phyloP scores from a whole-genome alignment of 208 protist genomes.

The Perkinsela sp. region DNA sequence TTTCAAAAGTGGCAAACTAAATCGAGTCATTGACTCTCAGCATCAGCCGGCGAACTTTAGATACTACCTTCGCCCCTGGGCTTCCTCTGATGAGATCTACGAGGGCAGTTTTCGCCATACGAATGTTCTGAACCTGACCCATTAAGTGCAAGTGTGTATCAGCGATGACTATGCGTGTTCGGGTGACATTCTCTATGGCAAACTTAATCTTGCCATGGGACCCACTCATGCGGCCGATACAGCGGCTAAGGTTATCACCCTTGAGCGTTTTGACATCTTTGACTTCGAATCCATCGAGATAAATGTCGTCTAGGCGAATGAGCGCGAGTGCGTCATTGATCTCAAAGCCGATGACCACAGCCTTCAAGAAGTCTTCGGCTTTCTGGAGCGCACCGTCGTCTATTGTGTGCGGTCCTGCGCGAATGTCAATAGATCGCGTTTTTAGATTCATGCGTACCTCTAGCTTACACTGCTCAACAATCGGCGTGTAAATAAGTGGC shows the following conservation, averaged over 20 bases:
- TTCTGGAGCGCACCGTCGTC: slow-evolving; percentile 73
- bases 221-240: slow-evolving; percentile 96
- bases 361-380: slow-evolving; percentile 87
- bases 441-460: slow-evolving; percentile 95
- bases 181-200: slow-evolving; percentile 97
- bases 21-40: slow-evolving; percentile 76
- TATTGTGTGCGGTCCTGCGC: slow-evolving; percentile 43
- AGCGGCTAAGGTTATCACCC: slow-evolving; percentile 74
- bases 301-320: slow-evolving; percentile 94
- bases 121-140: slow-evolving; percentile 90
- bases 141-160: slow-evolving; percentile 93
- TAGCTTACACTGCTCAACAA: slow-evolving; percentile 93
- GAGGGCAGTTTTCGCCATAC: slow-evolving; percentile 81
- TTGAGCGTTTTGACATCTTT: slow-evolving; percentile 75
- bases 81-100: slow-evolving; percentile 87
- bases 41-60: slow-evolving; percentile 73
- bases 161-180: slow-evolving; percentile 92
- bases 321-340: slow-evolving; percentile 92
- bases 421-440: slow-evolving; percentile 73
- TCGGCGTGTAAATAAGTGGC: slow-evolving; percentile 89
- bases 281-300: slow-evolving; percentile 96
- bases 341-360: slow-evolving; percentile 83
- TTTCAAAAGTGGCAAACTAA: too few species aligned
- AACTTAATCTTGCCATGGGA: slow-evolving; percentile 96
- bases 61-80: slow-evolving; percentile 83